These are phyloP conservation scores for Nakaseomyces sp. DNA, from an alignment of 1,139 yeast genomes.

Conservation along the genomic window DNA sequence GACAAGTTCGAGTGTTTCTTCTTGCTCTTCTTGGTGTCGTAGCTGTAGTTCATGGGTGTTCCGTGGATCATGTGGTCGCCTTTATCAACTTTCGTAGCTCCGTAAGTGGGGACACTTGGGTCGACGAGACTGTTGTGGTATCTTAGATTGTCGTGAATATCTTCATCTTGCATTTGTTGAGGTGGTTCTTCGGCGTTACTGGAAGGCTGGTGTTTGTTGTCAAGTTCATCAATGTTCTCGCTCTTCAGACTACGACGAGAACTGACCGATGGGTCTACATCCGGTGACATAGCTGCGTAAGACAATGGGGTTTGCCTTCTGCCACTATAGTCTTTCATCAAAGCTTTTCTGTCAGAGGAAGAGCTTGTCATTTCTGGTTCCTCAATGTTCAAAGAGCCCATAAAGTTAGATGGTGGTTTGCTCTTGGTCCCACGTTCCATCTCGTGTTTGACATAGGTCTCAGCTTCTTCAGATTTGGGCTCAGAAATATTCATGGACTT, in stretches of 20 bases:
- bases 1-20: background rate
- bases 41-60: constrained; percentile 2
- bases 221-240: background rate
- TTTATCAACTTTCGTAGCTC: background rate
- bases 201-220: too few species aligned
- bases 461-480: background rate
- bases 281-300: background rate
- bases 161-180: background rate
- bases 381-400: background rate
- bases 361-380: too few species aligned
- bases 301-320: background rate
- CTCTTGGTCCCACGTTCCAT: background rate
- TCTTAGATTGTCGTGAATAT: background rate
- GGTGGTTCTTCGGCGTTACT: background rate
- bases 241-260: constrained; percentile 3
- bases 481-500: background rate
- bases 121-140: constrained; percentile 2
- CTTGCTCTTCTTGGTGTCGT: background rate
- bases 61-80: constrained; percentile 2
- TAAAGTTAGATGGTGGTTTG: background rate
- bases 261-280: background rate
- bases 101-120: constrained; percentile 3
- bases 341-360: too few species aligned
- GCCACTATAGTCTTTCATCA: background rate
- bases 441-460: background rate